phyloP scores from a whole-genome alignment of 2,329 filamentous ascomycete species.

The Fusarium sp. region DNA sequence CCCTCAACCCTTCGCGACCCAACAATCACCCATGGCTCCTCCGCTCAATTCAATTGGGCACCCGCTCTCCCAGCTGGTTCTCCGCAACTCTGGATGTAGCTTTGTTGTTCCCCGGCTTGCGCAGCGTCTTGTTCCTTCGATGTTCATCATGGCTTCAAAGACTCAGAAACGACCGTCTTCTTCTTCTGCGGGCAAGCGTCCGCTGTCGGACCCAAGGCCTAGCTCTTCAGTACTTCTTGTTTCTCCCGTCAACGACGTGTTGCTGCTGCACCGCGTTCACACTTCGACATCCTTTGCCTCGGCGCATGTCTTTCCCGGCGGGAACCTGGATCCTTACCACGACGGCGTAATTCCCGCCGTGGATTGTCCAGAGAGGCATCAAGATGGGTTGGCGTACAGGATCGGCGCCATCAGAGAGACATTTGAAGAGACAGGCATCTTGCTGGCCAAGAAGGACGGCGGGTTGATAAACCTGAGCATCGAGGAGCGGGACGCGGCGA shows the following conservation, averaged over 20 bases:
- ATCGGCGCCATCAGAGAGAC: conserved; percentile 88
- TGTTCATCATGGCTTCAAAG: conserved; percentile 24
- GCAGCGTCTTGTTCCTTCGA: not conserved
- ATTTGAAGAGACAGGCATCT: conserved; percentile 93
- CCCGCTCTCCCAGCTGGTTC: conserved; percentile 14
- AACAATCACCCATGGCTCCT: conserved; percentile 27
- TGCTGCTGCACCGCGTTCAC: conserved; percentile 87
- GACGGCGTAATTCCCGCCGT: conserved; percentile 70
- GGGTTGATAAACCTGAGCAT: conserved; percentile 71
- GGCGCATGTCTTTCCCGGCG: conserved; percentile 95
- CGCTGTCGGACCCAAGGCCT: conserved; percentile 64
- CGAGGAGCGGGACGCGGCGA: conserved; percentile 71
- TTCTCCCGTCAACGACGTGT: conserved; percentile 86
- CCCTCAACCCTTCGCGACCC: not conserved
- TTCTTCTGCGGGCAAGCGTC: conserved; percentile 41
- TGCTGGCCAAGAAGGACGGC: conserved; percentile 72
- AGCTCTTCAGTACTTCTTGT: conserved; percentile 86
- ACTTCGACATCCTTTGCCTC: conserved; percentile 88
- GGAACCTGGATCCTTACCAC: conserved; percentile 81
- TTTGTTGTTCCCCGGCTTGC: not conserved
- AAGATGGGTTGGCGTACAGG: conserved; percentile 80
- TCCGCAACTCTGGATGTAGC: conserved; percentile 19
- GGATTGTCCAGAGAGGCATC: conserved; percentile 69
- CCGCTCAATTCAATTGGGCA: conserved; percentile 25
- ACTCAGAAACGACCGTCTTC: conserved; percentile 22